Evolutionary conservation across 1,139 yeast species (phyloP).

Genomic region (Barnettozyma hawaiiensis): DNA sequence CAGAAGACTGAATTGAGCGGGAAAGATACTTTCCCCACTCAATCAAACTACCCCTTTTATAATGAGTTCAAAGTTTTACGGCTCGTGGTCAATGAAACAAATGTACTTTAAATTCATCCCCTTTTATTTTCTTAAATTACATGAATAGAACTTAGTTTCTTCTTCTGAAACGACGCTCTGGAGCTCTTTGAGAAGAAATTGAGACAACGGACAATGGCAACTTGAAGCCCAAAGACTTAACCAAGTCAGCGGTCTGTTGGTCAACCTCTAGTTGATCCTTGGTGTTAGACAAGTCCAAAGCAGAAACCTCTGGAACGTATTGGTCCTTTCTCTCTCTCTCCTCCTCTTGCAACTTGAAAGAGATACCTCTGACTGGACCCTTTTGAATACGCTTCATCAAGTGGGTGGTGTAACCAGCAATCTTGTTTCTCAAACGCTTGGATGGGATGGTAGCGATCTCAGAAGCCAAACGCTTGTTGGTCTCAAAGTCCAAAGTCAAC

Average conservation of each 20-base stretch:
- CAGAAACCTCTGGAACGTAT: slow-evolving; percentile 99
- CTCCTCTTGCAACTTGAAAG: slow-evolving; percentile 99
- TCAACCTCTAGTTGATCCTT: slow-evolving; percentile 97
- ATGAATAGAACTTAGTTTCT: slow-evolving; percentile 53
- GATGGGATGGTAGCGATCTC: slow-evolving; percentile 99
- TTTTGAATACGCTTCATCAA: slow-evolving; percentile 99
- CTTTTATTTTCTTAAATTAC: slow-evolving; percentile 8
- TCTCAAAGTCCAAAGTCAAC: slow-evolving; percentile 98
- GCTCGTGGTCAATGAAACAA: slow-evolving; percentile 20
- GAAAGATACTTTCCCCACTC: no score
- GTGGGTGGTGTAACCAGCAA: slow-evolving; percentile 99
- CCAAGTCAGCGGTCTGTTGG: slow-evolving; percentile 95
- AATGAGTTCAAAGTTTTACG: no score
- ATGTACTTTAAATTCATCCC: slow-evolving; percentile 12
- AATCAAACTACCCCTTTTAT: no score
- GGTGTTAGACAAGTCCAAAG: slow-evolving; percentile 96
- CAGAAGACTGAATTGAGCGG: no score
- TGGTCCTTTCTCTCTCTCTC: slow-evolving; percentile 99
- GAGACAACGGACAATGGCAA: slow-evolving; percentile 88
- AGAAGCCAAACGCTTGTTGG: slow-evolving; percentile 99
- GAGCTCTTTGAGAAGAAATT: slow-evolving; percentile 88
- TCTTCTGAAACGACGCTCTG: slow-evolving; percentile 93
- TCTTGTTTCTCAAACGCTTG: slow-evolving; percentile 99
- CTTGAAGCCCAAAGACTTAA: slow-evolving; percentile 94
- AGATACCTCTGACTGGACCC: slow-evolving; percentile 99